A percentile compares a stretch with the other conserved stretches of the same genome.
phyloP scores from a whole-genome alignment of 164 flowering plant genomes.

The Dillenia turbinata region DNA sequence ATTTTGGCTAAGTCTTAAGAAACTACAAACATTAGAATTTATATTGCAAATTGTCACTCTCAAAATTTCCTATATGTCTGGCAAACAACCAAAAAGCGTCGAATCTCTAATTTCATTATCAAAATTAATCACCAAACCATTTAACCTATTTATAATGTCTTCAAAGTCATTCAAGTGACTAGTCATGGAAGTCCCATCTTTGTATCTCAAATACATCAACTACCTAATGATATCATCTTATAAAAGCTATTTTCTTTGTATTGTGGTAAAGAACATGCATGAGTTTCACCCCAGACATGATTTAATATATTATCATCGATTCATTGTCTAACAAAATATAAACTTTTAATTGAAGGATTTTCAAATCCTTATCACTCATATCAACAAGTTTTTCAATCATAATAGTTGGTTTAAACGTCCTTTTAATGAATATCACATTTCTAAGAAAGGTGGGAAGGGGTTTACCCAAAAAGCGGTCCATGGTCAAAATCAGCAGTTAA shows the following conservation, averaged over 20 bases:
- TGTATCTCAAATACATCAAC: background rate
- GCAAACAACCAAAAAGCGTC: background rate
- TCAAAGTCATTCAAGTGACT: background rate
- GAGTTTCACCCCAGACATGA: background rate
- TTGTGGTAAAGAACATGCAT: background rate
- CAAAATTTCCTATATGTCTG: background rate
- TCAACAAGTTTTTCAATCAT: too few species aligned
- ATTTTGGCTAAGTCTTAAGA: too few species aligned
- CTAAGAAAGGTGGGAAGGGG: too few species aligned
- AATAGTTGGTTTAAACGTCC: too few species aligned
- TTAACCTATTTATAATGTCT: background rate
- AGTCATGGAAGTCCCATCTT: background rate
- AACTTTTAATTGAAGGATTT: background rate
- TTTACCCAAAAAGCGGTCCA: too few species aligned
- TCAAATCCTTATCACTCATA: background rate
- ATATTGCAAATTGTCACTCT: background rate
- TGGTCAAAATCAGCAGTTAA: too few species aligned
- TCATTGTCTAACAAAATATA: background rate
- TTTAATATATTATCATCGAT: background rate
- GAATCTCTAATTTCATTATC: background rate
- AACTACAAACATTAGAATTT: background rate
- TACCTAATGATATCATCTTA: background rate
- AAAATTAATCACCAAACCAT: background rate
- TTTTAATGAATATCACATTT: too few species aligned
- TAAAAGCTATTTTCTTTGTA: too few species aligned